Evolutionary conservation across 345 rosid species (phyloP), one percentile per base, ranked within the genome.

Genomic region (Hypericum androsaemum): DNA sequence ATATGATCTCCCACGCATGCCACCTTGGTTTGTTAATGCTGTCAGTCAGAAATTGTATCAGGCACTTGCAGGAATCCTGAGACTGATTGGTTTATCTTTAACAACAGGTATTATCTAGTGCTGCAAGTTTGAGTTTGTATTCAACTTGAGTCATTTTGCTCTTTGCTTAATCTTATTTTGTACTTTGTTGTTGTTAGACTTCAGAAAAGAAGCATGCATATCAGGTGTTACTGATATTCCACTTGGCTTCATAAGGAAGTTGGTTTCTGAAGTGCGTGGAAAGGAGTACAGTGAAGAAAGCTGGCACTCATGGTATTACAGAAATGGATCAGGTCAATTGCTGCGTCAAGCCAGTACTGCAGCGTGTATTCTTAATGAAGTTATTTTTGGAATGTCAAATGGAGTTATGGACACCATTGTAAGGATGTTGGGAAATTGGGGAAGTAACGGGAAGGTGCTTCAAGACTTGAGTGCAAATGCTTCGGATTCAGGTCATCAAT

Each of bases 11-110:
- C 96, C 98, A 37, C 71, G 67, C 52, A 75, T 78, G 71, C 98
- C 96, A 17, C 95, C 98, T 50, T 90, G 94, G 96, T 80, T 90
- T 69, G 70, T 63, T 45, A 54, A 71, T 79, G 84, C 74, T 71
- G 88, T 95, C 45, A 73, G 80, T 63, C 85, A 64, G 68, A 84
- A 77, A 65, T 59, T 90, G 55, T 87, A 87, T 55, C 64, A 69
- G 71, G 75, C 85, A 69, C 78, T 90, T 52, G 80, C 89, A 56
- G 85, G 84, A 58, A 74, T 77, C 68, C 92, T 90, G 66, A 78
- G 98, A 77, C 89, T 84, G 51, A 79, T 81, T 60, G 95, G 95
- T 68, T 77, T 81, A 75, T 87, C 96, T 58, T 75, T 83, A 63
- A 61, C 71, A 73, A 62, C 98, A 80, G 98, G 98, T 90, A 47